Evolutionary conservation across 371 early-diverging fungal genomes (phyloP), one percentile per base, ranked within the genome.

Genomic region (Mortierella sp.): DNA sequence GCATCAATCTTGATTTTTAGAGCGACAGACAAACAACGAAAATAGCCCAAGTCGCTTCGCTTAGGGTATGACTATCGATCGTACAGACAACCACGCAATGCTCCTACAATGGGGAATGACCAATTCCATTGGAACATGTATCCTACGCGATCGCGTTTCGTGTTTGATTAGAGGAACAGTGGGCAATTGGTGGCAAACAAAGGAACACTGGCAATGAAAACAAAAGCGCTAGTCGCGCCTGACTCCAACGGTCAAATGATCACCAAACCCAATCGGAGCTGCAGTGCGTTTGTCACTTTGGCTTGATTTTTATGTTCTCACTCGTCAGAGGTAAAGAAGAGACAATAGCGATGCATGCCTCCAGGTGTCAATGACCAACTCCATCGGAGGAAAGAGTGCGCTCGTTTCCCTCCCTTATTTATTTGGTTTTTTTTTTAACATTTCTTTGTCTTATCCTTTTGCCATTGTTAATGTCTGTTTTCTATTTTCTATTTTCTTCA

Each of bases 101-200:
- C 16, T 14, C 48, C 14, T 46, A 14, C 12, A 46, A 46, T 10
- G n/a, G 0, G 3, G 6, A n/a, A n/a, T 56, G 27, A n/a, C 56
- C n/a, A 56, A n/a, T 56, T n/a, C 11, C 56, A 56, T 56, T 16
- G 24, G 27, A 27, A 18, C 21, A 35, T 32, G 35, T 38, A 38
- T 38, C 38, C 24, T 41, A 41, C 68, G 11, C 68, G 68, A 3
- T 41, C 65, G 38, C 35, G 35, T 35, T 18, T 63, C 16, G 35
- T 63, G 18, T 35, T 35, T 35, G 63, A 60, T n/a, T 8, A 32
- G 6, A 32, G 32, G 18, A 7, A 0, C 4, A 24, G 10, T 35
- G 41, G 38, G 18, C 41, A 68, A 7, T 68, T 68, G 68, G 65
- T 65, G 65, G 65, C 65, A 63, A 63, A 18, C 60, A 38, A 16